phyloP scores from a whole-genome alignment of 2,329 filamentous ascomycete genomes.

The Gaeumannomyces sp. region DNA sequence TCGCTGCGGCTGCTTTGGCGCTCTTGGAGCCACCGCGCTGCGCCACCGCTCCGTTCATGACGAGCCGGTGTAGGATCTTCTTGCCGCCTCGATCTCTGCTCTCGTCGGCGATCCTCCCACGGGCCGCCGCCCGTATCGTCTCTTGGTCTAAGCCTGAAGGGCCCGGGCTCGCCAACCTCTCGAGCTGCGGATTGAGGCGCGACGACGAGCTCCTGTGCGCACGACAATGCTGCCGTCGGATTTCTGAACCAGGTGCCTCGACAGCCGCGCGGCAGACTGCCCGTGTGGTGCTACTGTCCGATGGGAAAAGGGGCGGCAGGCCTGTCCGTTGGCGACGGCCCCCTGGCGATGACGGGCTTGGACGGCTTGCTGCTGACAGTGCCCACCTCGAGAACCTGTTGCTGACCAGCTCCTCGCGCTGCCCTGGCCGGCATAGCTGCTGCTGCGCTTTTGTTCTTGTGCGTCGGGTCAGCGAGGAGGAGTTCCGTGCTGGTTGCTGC shows the following conservation, averaged over 20 bases:
- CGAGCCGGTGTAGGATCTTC: neutral
- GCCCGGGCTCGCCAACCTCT: neutral
- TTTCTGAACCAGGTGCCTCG: neutral
- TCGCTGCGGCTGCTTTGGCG: neutral
- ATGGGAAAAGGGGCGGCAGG: too few species aligned
- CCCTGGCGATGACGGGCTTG: too few species aligned
- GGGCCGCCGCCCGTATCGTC: neutral
- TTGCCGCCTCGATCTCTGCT: constrained; percentile 6
- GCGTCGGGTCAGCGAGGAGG: too few species aligned
- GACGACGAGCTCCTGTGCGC: constrained; percentile 6
- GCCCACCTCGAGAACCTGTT: too few species aligned
- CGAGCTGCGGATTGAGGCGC: neutral
- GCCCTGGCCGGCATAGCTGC: too few species aligned
- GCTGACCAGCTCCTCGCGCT: too few species aligned
- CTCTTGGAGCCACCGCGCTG: too few species aligned
- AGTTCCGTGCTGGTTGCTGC: too few species aligned
- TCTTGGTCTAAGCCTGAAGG: neutral
- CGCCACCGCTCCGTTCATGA: constrained; percentile 1
- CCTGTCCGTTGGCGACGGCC: too few species aligned
- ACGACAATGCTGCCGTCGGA: constrained; percentile 9
- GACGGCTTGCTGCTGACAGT: too few species aligned
- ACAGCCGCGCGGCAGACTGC: neutral
- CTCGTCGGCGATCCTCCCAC: constrained; percentile 3
- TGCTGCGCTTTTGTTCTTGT: too few species aligned
- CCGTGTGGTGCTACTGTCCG: too few species aligned